Evolutionary conservation across 805 yeast species (phyloP).

Genomic region (Allodekkera sacchari): DNA sequence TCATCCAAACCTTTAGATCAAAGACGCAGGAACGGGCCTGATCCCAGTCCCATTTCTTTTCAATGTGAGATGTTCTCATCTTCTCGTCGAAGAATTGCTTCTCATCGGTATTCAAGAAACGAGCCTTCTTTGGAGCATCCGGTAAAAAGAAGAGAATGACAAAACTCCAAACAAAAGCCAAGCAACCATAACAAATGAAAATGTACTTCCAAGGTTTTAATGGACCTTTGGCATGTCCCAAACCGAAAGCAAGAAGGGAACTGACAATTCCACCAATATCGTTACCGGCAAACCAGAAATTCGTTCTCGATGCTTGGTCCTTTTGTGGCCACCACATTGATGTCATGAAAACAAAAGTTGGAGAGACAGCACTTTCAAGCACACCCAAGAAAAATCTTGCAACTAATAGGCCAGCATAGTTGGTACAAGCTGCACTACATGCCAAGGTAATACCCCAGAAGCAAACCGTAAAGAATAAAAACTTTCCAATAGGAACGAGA

Average conservation of each 20-base stretch:
- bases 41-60: constrained; percentile 41
- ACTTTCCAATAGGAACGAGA: constrained; percentile 47
- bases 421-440: constrained; percentile 36
- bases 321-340: constrained; percentile 48
- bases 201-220: constrained; percentile 53
- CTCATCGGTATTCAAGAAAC: constrained; percentile 29
- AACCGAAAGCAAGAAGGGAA: constrained; percentile 47
- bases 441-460: constrained; percentile 58
- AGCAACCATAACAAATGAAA: constrained; percentile 51
- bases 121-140: constrained; percentile 38
- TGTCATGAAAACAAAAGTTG: constrained; percentile 48
- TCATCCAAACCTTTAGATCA: constrained; percentile 44
- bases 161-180: constrained; percentile 35
- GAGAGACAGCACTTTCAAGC: constrained; percentile 46
- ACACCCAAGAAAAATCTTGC: constrained; percentile 44
- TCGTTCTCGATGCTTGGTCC: constrained; percentile 30
- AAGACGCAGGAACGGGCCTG: constrained; percentile 44
- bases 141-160: constrained; percentile 27
- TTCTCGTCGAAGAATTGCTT: constrained; percentile 37
- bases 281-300: constrained; percentile 37
- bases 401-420: constrained; percentile 36
- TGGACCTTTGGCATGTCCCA: constrained; percentile 29
- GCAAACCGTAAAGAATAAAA: constrained; percentile 39
- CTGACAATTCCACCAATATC: constrained; percentile 42
- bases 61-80: constrained; percentile 49